Percentiles rank a stretch among this genome's conserved stretches.
These are phyloP conservation scores for Theileria equi DNA, from an alignment of 169 alveolate species.

Conservation along the genomic window DNA sequence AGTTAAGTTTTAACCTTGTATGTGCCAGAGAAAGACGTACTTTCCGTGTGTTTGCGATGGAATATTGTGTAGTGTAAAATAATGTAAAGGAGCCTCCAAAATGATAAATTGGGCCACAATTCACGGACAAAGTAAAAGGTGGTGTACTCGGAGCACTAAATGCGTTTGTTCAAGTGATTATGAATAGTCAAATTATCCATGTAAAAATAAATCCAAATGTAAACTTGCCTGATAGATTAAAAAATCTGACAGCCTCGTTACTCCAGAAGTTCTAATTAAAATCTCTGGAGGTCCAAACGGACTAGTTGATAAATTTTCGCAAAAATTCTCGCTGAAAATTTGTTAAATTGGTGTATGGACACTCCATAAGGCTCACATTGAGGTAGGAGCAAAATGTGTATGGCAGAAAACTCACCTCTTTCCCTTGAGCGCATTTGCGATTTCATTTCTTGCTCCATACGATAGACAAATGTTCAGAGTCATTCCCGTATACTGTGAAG, in stretches of 20 bases:
- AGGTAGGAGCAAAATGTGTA: background rate
- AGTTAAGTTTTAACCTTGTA: no score
- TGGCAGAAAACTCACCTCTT: background rate
- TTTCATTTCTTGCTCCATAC: constrained; percentile 62
- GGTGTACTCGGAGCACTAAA: constrained; percentile 75
- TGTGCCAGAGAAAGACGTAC: no score
- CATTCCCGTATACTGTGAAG: constrained; percentile 43
- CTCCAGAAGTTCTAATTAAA: constrained; percentile 87
- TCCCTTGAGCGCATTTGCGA: constrained; percentile 22
- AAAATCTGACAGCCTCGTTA: constrained; percentile 84
- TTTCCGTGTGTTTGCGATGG: no score
- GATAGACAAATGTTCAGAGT: constrained; percentile 52
- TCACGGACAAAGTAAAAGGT: constrained; percentile 68
- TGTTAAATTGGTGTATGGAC: background rate
- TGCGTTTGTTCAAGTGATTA: background rate
- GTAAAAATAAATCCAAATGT: background rate
- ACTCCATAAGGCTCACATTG: background rate
- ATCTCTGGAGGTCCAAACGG: constrained; percentile 80
- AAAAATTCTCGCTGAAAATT: constrained; percentile 31
- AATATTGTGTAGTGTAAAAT: constrained; percentile 69
- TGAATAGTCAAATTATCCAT: background rate
- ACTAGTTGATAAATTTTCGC: constrained; percentile 64
- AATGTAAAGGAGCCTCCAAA: constrained; percentile 62
- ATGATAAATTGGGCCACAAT: constrained; percentile 69
- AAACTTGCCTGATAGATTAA: constrained; percentile 78